Percentiles rank a stretch among this genome's conserved stretches.
Evolutionary conservation across 371 early-diverging fungal species (phyloP).

Genomic region (Umbelopsis sp.): DNA sequence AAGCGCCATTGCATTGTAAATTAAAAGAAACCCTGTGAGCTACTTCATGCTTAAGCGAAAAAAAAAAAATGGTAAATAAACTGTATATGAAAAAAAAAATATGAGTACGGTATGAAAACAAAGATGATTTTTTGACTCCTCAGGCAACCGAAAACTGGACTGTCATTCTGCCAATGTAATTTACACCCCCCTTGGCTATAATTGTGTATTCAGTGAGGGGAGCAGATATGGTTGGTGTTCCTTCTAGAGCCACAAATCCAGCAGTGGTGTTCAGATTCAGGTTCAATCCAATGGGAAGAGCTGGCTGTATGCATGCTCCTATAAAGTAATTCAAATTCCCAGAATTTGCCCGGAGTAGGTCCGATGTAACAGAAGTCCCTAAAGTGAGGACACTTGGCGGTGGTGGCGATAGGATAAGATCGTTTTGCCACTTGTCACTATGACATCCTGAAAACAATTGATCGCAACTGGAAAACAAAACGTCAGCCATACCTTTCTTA

Average conservation of each 20-base stretch:
- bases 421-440: slow-evolving; percentile 2
- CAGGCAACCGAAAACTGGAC: neutral
- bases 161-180: slow-evolving; percentile 5
- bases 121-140: neutral
- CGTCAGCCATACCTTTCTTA: neutral
- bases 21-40: no score
- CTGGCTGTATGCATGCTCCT: slow-evolving; percentile 2
- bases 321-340: slow-evolving; percentile 1
- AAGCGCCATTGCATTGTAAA: no score
- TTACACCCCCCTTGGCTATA: slow-evolving; percentile 9
- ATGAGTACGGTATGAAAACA: neutral
- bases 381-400: neutral
- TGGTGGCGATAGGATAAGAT: neutral
- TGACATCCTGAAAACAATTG: slow-evolving; percentile 9
- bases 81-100: neutral
- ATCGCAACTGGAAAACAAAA: neutral
- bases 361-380: neutral
- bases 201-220: neutral
- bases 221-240: neutral
- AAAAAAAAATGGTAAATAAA: no score
- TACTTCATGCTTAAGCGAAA: no score
- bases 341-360: neutral
- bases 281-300: neutral
- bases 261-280: neutral
- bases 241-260: neutral